Evolutionary conservation across 768 basidiomycete genomes (phyloP).

Genomic region (Coprinopsis sp.): DNA sequence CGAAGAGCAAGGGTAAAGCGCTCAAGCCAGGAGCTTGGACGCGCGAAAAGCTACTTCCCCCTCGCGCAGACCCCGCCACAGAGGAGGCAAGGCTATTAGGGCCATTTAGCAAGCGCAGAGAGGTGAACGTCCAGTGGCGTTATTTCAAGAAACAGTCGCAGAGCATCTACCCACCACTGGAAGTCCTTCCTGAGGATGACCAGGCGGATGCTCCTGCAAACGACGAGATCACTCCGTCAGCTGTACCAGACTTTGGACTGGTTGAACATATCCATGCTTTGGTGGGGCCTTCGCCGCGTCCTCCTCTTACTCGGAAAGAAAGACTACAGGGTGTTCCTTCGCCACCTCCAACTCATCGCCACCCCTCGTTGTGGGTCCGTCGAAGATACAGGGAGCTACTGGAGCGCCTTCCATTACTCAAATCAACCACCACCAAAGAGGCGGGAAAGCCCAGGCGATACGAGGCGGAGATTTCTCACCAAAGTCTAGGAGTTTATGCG

Average conservation of each 20-base stretch:
- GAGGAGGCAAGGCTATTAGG: constrained; percentile 58
- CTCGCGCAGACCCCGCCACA: constrained; percentile 52
- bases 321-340: not conserved
- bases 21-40: constrained; percentile 36
- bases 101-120: constrained; percentile 65
- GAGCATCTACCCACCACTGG: constrained; percentile 59
- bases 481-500: constrained; percentile 23
- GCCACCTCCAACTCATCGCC: constrained; percentile 11
- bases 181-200: constrained; percentile 28
- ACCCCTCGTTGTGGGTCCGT: constrained; percentile 46
- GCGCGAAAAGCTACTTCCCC: constrained; percentile 52
- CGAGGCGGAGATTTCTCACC: constrained; percentile 29
- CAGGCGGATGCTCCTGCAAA: constrained; percentile 10
- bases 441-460: constrained; percentile 15
- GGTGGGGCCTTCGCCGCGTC: constrained; percentile 29
- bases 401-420: constrained; percentile 52
- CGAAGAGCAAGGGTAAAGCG: constrained; percentile 40
- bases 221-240: constrained; percentile 15
- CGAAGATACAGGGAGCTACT: constrained; percentile 59
- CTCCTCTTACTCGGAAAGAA: constrained; percentile 33
- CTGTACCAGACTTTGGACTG: constrained; percentile 39
- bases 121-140: constrained; percentile 68
- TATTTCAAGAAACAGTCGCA: constrained; percentile 52
- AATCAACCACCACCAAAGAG: constrained; percentile 19
- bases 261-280: constrained; percentile 43